These are phyloP conservation scores for Silene conica DNA, from an alignment of 148 eudicot species.

Conservation along the genomic window DNA sequence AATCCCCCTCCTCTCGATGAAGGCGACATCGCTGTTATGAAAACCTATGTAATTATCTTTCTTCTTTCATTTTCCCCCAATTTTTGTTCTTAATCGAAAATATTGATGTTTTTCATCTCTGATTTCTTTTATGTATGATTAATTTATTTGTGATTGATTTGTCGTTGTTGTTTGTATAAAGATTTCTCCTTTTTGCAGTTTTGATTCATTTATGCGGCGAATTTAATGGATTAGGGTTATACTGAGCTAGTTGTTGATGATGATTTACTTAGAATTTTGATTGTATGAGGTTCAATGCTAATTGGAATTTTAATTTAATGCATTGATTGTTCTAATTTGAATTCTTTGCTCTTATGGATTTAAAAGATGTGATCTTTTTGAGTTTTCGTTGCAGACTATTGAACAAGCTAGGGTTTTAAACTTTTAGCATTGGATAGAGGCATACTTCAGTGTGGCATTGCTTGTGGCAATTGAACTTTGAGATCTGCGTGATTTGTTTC, in stretches of 20 bases:
- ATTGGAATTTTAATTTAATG: too few species aligned
- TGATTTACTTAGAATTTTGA: not conserved
- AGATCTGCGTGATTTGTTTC: not conserved
- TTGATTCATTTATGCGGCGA: not conserved
- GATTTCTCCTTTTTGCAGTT: not conserved
- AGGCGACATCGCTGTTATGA: constrained; percentile 90
- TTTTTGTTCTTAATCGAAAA: not conserved
- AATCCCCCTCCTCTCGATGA: constrained; percentile 86
- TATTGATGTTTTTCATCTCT: not conserved
- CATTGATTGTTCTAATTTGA: not conserved
- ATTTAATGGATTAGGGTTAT: not conserved
- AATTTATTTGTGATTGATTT: not conserved
- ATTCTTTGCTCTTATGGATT: too few species aligned
- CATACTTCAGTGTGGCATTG: not conserved
- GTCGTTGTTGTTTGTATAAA: not conserved
- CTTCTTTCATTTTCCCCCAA: not conserved
- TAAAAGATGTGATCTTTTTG: not conserved
- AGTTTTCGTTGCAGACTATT: not conserved
- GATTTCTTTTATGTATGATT: not conserved
- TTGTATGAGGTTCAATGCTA: too few species aligned
- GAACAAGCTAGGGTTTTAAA: not conserved
- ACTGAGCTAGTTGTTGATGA: not conserved
- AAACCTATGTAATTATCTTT: constrained; percentile 50
- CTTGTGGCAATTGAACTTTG: not conserved
- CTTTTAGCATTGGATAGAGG: not conserved